Base-by-base conservation (phyloP, 768 basidiomycete species). In the Leccinum obscurum region DNA sequence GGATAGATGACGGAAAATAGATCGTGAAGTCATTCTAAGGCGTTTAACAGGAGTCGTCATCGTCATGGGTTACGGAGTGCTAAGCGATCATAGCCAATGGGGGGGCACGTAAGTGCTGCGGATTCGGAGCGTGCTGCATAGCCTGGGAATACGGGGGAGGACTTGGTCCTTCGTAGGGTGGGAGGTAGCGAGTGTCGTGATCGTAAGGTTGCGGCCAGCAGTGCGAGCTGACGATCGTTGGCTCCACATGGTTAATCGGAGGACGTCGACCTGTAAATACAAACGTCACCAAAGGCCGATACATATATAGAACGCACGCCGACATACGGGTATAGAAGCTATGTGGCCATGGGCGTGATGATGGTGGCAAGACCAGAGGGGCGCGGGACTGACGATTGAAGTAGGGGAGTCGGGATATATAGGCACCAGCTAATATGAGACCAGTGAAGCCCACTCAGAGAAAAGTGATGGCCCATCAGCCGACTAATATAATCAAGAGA, bases 71-170 rank as follows among this genome's bases (percentile, higher is more conserved):
- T 34, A 13, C 35, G 44, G 35, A 22, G 7, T 15, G 9, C 26
- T 8, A 39, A 10, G 22, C 53, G 9, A 52, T 37, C 7, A 53
- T 49, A 32, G 55, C 66, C 39, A 30, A 35, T 0, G 58, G 61
- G 3, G 57, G 63, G 6, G n/a, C 6, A 24, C 6, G 34, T n/a
- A 14, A 34, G 30, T 30, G 17, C 22, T 59, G 54, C 17, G 35
- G 34, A 39, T 39, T 39, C 8, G 1, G 39, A 28, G 60, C 41
- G 9, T 37, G 15, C 14, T 15, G 51, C 7, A 20, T 37, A 24
- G 20, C 3, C 26, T 39, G 34, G 5, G 44, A 4, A 32, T 68
- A 68, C 6, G 65, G 17, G 2, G 68, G 68, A 49, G 58, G 68
- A 10, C 37, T 49, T 1, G 53, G 60, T 17, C 55, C 66, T 3